These are phyloP conservation scores for Gnomoniopsis smithogilvyi DNA, from an alignment of 2,329 filamentous ascomycete genomes.

Conservation along the genomic window DNA sequence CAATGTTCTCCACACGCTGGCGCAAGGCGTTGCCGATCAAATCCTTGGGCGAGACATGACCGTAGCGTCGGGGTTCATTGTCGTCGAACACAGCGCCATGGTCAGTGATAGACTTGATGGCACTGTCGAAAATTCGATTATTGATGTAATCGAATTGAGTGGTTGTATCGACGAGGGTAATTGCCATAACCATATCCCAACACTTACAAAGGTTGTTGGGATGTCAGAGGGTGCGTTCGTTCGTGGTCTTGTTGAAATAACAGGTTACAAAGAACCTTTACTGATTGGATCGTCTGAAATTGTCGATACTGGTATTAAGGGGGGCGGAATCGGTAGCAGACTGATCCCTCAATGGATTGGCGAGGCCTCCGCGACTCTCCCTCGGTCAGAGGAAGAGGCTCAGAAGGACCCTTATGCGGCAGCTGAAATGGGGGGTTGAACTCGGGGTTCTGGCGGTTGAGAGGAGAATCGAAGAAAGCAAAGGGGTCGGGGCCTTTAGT, in stretches of 20 bases:
- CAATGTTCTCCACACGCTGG: constrained; percentile 77
- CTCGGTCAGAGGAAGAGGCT: constrained; percentile 99
- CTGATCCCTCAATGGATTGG: constrained; percentile 85
- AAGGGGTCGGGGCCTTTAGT: constrained; percentile 46
- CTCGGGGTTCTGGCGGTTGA: constrained; percentile 43
- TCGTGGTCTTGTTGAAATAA: not conserved
- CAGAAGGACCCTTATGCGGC: constrained; percentile 99
- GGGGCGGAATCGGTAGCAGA: constrained; percentile 92
- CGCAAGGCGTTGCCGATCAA: constrained; percentile 85
- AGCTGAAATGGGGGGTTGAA: constrained; percentile 74
- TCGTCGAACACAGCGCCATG: constrained; percentile 28
- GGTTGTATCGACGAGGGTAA: constrained; percentile 53
- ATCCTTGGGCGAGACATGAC: constrained; percentile 61
- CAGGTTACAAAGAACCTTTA: not conserved
- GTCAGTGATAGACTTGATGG: constrained; percentile 27
- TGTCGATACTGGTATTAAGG: constrained; percentile 66
- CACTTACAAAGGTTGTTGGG: constrained; percentile 26
- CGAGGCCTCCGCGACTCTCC: constrained; percentile 99
- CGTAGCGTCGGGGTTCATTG: constrained; percentile 38
- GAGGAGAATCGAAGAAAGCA: constrained; percentile 47
- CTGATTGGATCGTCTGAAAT: constrained; percentile 14
- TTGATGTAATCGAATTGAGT: constrained; percentile 47
- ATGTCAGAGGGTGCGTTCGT: constrained; percentile 20
- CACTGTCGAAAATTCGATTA: constrained; percentile 45
- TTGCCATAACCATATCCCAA: constrained; percentile 65